Conservation (phyloP, 495 filamentous ascomycete species). For the Apodospora peruviana region DNA sequence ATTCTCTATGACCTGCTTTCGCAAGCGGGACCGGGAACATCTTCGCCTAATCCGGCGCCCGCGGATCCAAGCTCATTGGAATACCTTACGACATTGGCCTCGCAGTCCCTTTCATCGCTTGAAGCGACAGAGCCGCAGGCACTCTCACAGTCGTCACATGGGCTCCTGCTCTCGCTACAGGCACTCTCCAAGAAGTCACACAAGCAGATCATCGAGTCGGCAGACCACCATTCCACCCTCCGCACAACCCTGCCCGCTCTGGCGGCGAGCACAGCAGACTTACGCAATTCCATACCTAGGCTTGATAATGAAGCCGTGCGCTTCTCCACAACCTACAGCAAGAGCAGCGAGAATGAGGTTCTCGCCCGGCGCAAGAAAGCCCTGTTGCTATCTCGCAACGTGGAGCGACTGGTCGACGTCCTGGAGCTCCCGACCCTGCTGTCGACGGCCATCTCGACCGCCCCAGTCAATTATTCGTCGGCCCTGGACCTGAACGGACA, state of each 20-base stretch:
- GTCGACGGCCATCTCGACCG: conserved; percentile 48
- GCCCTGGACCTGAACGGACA: conserved; percentile 92
- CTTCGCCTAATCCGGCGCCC: conserved; percentile 3
- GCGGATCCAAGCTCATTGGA: conserved; percentile 69
- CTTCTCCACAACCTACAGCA: conserved; percentile 82
- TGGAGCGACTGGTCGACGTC: conserved; percentile 85
- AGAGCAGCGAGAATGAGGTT: conserved; percentile 59
- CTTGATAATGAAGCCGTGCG: conserved; percentile 71
- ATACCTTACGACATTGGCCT: conserved; percentile 77
- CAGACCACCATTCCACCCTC: conserved; percentile 69
- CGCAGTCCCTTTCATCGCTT: conserved; percentile 69
- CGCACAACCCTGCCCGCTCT: conserved; percentile 62
- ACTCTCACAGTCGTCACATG: conserved; percentile 73
- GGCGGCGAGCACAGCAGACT: conserved; percentile 52
- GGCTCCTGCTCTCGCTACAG: conserved; percentile 80
- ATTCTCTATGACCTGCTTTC: conserved; percentile 27
- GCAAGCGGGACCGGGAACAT: conserved; percentile 11
- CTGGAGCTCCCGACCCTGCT: conserved; percentile 87
- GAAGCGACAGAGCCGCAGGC: conserved; percentile 71
- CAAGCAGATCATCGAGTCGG: conserved; percentile 74
- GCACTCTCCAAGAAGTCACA: conserved; percentile 89
- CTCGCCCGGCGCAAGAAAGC: conserved; percentile 74
- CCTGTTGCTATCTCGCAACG: conserved; percentile 79
- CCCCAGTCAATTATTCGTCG: conserved; percentile 68
- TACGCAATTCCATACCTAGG: conserved; percentile 67